Conservation (phyloP, 2,329 filamentous ascomycete species). For the Fusarium acutatum region DNA sequence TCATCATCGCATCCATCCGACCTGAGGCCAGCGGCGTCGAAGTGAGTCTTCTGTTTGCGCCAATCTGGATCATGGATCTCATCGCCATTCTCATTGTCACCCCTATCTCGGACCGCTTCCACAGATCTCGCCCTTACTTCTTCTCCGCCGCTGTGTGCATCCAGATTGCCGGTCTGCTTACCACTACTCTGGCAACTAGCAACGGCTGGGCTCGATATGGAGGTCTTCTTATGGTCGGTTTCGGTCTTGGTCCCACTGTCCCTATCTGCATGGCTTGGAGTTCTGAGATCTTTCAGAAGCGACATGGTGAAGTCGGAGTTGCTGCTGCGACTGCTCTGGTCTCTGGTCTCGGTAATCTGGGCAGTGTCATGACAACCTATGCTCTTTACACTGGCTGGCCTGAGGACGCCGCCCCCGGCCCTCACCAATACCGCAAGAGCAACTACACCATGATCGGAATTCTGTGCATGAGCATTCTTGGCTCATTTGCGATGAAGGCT, state of each 20-base stretch:
- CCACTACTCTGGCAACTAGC: constrained; percentile 75
- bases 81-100: constrained; percentile 87
- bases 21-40: constrained; percentile 75
- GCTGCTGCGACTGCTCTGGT: constrained; percentile 87
- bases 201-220: constrained; percentile 87
- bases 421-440: constrained; percentile 79
- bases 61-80: constrained; percentile 94
- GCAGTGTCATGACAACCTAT: constrained; percentile 87
- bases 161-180: constrained; percentile 83
- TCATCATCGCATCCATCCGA: constrained; percentile 85
- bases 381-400: constrained; percentile 90
- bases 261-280: constrained; percentile 96
- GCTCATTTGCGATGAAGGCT: constrained; percentile 73
- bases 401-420: constrained; percentile 73
- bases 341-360: constrained; percentile 86
- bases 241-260: constrained; percentile 88
- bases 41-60: constrained; percentile 84
- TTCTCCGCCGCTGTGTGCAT: constrained; percentile 80
- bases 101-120: constrained; percentile 87
- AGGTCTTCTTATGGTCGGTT: constrained; percentile 88
- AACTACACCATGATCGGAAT: constrained; percentile 92
- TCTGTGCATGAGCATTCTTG: constrained; percentile 77
- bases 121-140: constrained; percentile 79
- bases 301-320: constrained; percentile 90
- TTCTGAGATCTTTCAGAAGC: constrained; percentile 86